A percentile compares a stretch with the other conserved stretches of the same genome.
phyloP scores from a whole-genome alignment of 1,284 basidiomycete genomes.

The Leccinum subrobustum region DNA sequence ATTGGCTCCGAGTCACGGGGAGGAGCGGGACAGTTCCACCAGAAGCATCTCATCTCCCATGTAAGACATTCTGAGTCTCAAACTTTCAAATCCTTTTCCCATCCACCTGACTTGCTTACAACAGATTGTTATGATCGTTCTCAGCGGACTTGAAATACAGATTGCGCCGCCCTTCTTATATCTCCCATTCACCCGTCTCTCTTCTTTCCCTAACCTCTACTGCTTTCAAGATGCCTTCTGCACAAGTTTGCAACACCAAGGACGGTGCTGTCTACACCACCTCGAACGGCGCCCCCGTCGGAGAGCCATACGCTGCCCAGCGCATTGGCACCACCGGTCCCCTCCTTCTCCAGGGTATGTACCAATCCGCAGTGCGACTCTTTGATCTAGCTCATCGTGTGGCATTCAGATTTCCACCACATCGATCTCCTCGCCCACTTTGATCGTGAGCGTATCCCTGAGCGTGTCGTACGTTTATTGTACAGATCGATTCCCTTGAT shows the following conservation, averaged over 20 bases:
- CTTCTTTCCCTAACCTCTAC: slow-evolving; percentile 6
- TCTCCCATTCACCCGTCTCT: slow-evolving; percentile 1
- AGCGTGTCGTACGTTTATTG: slow-evolving; percentile 69
- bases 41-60: not conserved
- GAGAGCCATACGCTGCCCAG: slow-evolving; percentile 75
- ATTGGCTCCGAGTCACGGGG: slow-evolving; percentile 14
- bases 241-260: slow-evolving; percentile 53
- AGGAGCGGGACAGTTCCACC: not conserved
- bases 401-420: slow-evolving; percentile 66
- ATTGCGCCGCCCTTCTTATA: slow-evolving; percentile 9
- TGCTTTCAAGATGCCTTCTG: slow-evolving; percentile 54
- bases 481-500: not conserved
- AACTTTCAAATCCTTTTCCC: slow-evolving; percentile 11
- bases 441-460: slow-evolving; percentile 92
- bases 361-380: not conserved
- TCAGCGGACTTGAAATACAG: slow-evolving; percentile 31
- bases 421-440: slow-evolving; percentile 90
- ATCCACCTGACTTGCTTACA: slow-evolving; percentile 7
- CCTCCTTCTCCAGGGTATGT: slow-evolving; percentile 79
- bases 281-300: slow-evolving; percentile 75
- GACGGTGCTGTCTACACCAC: slow-evolving; percentile 77
- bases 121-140: slow-evolving; percentile 10
- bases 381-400: slow-evolving; percentile 9
- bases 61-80: slow-evolving; percentile 19
- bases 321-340: slow-evolving; percentile 76